These are phyloP conservation scores for Paramyrothecium roridum DNA, from an alignment of 2,329 filamentous ascomycete species.

Conservation along the genomic window DNA sequence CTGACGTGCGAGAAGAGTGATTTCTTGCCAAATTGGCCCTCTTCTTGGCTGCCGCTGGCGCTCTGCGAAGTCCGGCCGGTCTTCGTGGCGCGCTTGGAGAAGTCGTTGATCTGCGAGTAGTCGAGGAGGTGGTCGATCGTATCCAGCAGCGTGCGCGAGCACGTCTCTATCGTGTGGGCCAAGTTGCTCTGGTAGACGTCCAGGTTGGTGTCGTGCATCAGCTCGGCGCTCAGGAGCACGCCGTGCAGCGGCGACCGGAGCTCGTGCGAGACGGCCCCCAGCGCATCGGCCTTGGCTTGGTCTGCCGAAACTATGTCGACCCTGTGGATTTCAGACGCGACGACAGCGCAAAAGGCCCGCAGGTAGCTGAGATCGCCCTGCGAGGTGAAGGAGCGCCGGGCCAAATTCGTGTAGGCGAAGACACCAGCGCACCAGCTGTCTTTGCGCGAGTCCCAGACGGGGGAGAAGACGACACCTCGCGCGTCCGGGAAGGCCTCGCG, in stretches of 20 bases:
- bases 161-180: slow-evolving; percentile 46
- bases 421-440: slow-evolving; percentile 47
- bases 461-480: slow-evolving; percentile 43
- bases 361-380: slow-evolving; percentile 49
- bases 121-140: slow-evolving; percentile 52
- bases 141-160: slow-evolving; percentile 48
- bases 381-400: slow-evolving; percentile 39
- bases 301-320: slow-evolving; percentile 33
- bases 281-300: slow-evolving; percentile 53
- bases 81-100: slow-evolving; percentile 7
- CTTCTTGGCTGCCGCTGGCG: no score
- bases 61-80: no score
- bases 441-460: slow-evolving; percentile 42
- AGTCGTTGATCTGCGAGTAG: slow-evolving; percentile 52
- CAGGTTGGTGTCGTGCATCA: slow-evolving; percentile 49
- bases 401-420: slow-evolving; percentile 44
- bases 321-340: slow-evolving; percentile 54
- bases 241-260: slow-evolving; percentile 59
- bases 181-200: slow-evolving; percentile 43
- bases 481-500: slow-evolving; percentile 35
- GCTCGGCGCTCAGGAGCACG: slow-evolving; percentile 50
- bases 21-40: slow-evolving; percentile 8
- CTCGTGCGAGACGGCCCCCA: slow-evolving; percentile 60
- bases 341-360: slow-evolving; percentile 47
- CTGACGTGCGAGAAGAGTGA: slow-evolving; percentile 20